Base-by-base conservation (phyloP, 331 rosid genomes). In the Pyrus hybrid region DNA sequence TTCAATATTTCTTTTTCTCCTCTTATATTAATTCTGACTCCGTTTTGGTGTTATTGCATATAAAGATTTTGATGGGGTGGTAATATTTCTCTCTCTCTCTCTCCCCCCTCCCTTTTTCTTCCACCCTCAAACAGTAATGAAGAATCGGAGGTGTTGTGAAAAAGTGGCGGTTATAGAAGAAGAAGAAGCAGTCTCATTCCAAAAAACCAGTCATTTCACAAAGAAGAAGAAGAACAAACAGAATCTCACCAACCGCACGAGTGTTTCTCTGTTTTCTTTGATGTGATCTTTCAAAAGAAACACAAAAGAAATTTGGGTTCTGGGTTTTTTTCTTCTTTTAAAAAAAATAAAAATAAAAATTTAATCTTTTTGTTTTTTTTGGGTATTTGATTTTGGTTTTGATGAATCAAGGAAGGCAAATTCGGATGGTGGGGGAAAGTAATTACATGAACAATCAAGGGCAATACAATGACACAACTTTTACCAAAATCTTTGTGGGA, bases 401-500 rank as follows among this genome's bases (percentile, higher is more conserved):
- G 37, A 94, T 94, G 97, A 90, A 93, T 82, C 97, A 90, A 78
- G 84, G 83, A 85, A 87, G 91, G 86, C 93, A 86, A 72, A 77
- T 87, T 83, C 93, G 82, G 80, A 90, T 85, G 92, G 81, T 73
- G 85, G 88, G 87, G 43, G 70, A 86, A 51, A 82, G 16, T 57
- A 57, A 51, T 51, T 51, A 73, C 74, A 75, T 30, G 10, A 51
- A 68, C 70, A 87, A 81, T 72, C 80, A 56, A 2, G 76, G 79
- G 47, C 91, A 85, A 69, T 79, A 91, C 84, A 90, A 82, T 87
- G 99, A 94, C 84, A 85, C 97, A 63, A 88, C 92, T 54, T 87
- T 91, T 63, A 94, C 97, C 71, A 94, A 94, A 82, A 84, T 94
- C 69, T 94, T 94, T 79, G 99, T 94, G 63, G 99, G 99, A 76